Percentiles rank a stretch among this genome's conserved stretches.
These are phyloP conservation scores for Phytophthora meadii DNA, from an alignment of 352 stramenopile species.

Conservation along the genomic window DNA sequence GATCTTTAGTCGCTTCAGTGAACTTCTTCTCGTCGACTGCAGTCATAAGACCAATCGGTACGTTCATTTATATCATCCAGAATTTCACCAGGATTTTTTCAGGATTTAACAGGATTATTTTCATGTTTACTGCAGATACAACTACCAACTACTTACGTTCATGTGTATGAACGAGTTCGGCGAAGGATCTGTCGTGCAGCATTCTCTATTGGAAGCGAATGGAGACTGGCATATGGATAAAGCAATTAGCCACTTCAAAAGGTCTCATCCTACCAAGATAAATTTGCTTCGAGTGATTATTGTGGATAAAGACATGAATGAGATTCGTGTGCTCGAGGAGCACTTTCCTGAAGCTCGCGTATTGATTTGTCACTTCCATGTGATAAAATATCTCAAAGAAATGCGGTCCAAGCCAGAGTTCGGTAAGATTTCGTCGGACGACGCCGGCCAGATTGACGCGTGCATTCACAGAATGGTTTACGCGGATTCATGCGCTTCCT, in stretches of 20 bases:
- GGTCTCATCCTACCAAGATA: background rate
- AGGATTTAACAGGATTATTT: background rate
- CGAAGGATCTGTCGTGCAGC: constrained; percentile 12
- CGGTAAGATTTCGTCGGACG: constrained; percentile 21
- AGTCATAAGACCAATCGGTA: constrained; percentile 26
- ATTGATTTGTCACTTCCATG: too few species aligned
- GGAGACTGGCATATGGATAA: constrained; percentile 1
- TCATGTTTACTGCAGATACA: constrained; percentile 15
- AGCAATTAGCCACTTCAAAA: background rate
- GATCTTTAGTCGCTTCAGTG: constrained; percentile 15
- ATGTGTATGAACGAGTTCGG: constrained; percentile 29
- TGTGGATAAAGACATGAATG: too few species aligned
- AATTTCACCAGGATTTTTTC: background rate
- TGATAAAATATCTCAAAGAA: too few species aligned
- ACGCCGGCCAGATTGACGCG: constrained; percentile 14
- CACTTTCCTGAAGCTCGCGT: too few species aligned
- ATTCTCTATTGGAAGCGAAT: background rate
- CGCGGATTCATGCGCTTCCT: background rate
- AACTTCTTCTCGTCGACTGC: constrained; percentile 14
- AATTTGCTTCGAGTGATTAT: background rate
- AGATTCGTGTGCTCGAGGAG: too few species aligned
- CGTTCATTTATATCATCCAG: background rate
- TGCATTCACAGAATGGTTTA: constrained; percentile 37
- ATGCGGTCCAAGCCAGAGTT: constrained; percentile 2
- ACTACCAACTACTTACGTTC: constrained; percentile 27